Base-by-base conservation (phyloP, 129 eudicot species). In the Scalesia atractyloides region DNA sequence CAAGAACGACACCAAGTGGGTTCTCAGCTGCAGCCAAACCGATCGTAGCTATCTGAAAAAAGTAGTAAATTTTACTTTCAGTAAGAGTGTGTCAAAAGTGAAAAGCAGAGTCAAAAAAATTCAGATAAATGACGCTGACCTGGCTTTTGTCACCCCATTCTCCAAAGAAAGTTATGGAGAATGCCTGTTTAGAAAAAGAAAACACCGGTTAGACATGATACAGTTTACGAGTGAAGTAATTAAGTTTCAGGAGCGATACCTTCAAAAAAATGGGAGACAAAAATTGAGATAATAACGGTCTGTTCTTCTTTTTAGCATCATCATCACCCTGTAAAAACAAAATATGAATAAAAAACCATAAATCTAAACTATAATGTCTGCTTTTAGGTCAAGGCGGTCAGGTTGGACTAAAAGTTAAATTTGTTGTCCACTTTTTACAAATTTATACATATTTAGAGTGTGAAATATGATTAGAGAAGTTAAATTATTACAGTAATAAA, bases 91-190 rank as follows among this genome's bases (percentile, higher is more conserved):
- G 20, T 48, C 5, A 18, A 39, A 63, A 36, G 70, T 9, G 5
- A 20, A 43, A 13, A 44, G 48, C 16, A 37, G 11, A 70, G 1
- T 7, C 0, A 64, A 37, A 64, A 37, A 33, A 5, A 20, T 7
- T 33, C n/a, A 24, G 5, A 33, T 36, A 19, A 18, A 39, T 12
- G n/a, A 76, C 2, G 58, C 69, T 71, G 77, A 94, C 99, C 93
- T 95, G 99, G 81, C 99, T 95, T 80, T 86, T 95, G 84, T 95
- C 99, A 72, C 99, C 99, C 89, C 88, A 95, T 83, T 95, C 99
- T 26, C 97, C 97, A 79, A 95, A 95, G 84, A 95, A 95, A 18
- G 97, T 95, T 62, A 95, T 95, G 33, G 82, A 52, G 73, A 78
- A 78, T 41, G 82, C 82, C 82, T 78, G 73, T 64, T 72, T 16